Evolutionary conservation across 345 rosid species (phyloP).

Genomic region (Sapria himalayana): DNA sequence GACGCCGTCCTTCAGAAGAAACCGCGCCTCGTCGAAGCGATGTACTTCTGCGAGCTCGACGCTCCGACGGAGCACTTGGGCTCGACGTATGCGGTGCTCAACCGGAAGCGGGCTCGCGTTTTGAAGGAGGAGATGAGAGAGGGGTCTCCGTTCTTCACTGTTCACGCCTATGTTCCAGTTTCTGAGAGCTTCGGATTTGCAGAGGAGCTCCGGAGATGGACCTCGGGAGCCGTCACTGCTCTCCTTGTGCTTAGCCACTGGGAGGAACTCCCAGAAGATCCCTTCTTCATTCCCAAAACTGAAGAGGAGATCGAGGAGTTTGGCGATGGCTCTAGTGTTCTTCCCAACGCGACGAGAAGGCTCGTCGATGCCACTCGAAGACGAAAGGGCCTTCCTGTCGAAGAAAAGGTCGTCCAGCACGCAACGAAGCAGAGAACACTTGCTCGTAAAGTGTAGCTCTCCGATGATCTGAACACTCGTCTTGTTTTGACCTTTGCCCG

Average conservation of each 20-base stretch:
- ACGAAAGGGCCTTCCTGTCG: conserved; percentile 67
- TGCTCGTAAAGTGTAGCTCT: conserved; percentile 61
- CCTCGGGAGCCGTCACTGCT: conserved; percentile 78
- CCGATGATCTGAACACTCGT: no score
- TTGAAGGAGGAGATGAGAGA: conserved; percentile 92
- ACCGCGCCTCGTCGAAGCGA: conserved; percentile 75
- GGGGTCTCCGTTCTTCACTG: conserved; percentile 56
- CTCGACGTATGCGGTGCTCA: conserved; percentile 59
- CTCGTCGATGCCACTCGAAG: conserved; percentile 57
- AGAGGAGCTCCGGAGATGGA: conserved; percentile 62
- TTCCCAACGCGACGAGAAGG: conserved; percentile 65
- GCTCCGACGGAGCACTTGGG: conserved; percentile 57
- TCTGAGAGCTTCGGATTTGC: conserved; percentile 85
- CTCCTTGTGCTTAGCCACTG: conserved; percentile 79
- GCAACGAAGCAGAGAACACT: conserved; percentile 75
- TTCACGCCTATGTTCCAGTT: conserved; percentile 66
- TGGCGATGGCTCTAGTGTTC: conserved; percentile 79
- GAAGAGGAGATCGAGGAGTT: conserved; percentile 81
- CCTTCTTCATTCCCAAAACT: conserved; percentile 72
- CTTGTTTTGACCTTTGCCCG: no score
- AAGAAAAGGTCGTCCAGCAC: conserved; percentile 68
- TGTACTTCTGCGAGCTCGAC: conserved; percentile 80
- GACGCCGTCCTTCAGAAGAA: conserved; percentile 50
- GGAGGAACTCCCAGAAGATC: conserved; percentile 78
- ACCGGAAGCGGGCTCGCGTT: conserved; percentile 56